Evolutionary conservation across 2,329 filamentous ascomycete species (phyloP), one percentile per base, ranked within the genome.

Genomic region (Colletotrichum tanaceti): DNA sequence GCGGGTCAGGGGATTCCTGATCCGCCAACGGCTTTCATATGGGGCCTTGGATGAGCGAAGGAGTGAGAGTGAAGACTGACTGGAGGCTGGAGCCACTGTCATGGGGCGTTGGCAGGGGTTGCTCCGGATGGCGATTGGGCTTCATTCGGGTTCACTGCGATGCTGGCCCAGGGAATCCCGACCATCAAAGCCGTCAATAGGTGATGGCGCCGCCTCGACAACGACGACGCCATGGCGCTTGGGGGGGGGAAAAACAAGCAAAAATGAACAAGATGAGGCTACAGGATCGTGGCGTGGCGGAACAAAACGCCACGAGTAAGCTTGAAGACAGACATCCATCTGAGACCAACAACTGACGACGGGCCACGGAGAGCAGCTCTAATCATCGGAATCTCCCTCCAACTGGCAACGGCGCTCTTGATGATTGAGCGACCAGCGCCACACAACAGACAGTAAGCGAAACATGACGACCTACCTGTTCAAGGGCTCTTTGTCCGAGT

Each of bases 1-100:
- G 61, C 47, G 39, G 35, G 22, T 4, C n/a, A n/a, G 52, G 50
- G 44, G n/a, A 41, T 24, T 16, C 18, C 24, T 43, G 47, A 58
- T 64, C 65, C 39, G 60, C 65, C 39, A 55, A 68, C 41, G 47
- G 65, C 41, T 58, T 49, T 60, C 41, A 50, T 32, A 32, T 32
- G 28, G 28, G 9, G 28, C 28, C 28, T 4, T 32, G 28, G 28
- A 6, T 32, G 7, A 32, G 28, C 28, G 28, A 28, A 28, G 7
- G 2, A 28, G 28, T 28, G 7, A 32, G 7, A 24, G 24, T 24
- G 24, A 24, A 24, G 24, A 24, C 24, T 24, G 6, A 32, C 28
- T 6, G 28, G 5, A 32, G 6, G 9, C 28, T 6, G 28, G 5
- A 32, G 28, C 28, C n/a, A 58, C 41, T n/a, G 32, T 22, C 35